Conservation (phyloP, 2,329 filamentous ascomycete species). For the Aspergillus sclerotialis region DNA sequence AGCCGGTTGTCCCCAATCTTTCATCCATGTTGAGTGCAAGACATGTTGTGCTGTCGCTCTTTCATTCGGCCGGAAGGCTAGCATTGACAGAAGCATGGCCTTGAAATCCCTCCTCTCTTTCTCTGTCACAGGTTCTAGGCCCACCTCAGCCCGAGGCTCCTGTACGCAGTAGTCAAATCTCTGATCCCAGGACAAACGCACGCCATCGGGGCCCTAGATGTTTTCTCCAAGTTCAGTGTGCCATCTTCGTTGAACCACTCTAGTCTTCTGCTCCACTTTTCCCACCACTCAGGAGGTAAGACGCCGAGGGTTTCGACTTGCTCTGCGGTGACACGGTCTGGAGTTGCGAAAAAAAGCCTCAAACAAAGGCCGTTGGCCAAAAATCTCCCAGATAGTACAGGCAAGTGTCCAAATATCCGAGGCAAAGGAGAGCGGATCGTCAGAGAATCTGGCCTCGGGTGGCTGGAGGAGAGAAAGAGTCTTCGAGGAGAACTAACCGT, state of each 20-base stretch:
- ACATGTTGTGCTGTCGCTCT: constrained; percentile 14
- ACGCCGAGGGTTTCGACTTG: constrained; percentile 21
- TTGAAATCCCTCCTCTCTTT: constrained; percentile 15
- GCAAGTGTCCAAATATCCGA: constrained; percentile 35
- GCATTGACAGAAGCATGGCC: constrained; percentile 17
- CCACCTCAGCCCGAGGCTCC: constrained; percentile 15
- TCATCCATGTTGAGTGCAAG: constrained; percentile 20
- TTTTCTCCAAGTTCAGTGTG: constrained; percentile 2
- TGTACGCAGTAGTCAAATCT: constrained; percentile 17
- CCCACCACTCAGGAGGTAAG: constrained; percentile 20
- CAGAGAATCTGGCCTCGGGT: constrained; percentile 29
- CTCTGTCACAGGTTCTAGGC: constrained; percentile 9
- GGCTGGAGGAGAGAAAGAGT: constrained; percentile 21
- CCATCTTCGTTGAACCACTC: constrained; percentile 17
- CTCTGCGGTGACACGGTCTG: constrained; percentile 18
- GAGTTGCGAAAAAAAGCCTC: constrained; percentile 13
- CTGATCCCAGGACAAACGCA: constrained; percentile 7
- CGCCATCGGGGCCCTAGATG: constrained; percentile 4
- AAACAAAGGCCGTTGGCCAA: constrained; percentile 22
- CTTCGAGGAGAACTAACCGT: constrained; percentile 10
- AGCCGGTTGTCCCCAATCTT: constrained; percentile 12
- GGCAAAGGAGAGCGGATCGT: constrained; percentile 24
- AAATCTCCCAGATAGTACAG: constrained; percentile 31
- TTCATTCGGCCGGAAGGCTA: constrained; percentile 12
- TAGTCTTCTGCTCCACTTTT: constrained; percentile 12